Evolutionary conservation across 2,329 filamentous ascomycete genomes (phyloP), one percentile per base, ranked within the genome.

Genomic region (Colletotrichum scovillei): DNA sequence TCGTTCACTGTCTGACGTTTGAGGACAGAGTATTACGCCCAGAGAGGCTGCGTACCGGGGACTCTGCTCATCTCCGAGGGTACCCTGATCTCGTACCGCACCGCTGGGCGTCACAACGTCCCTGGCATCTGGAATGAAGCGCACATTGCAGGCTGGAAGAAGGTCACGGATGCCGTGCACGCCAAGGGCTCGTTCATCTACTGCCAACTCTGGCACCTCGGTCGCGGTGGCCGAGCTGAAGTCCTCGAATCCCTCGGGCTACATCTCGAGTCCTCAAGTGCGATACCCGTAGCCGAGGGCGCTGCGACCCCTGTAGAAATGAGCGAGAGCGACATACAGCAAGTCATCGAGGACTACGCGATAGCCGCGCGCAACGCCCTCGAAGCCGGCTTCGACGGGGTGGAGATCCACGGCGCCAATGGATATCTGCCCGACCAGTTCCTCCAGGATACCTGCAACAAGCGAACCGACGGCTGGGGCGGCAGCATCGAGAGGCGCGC

Each of bases 361-460:
- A 86, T 84, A 0, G 87, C 88, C 1, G 85, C 88, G 0, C 86
- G 86, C 73, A 86, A 89, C 32, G 88, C 93, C 0, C 79, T 94
- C 4, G 80, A 90, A 16, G 86, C 87, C 22, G 93, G 94, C 0
- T 92, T 92, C 56, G 93, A 96, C 78, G 91, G 90, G 9, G 90
- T 95, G 68, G 92, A 94, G 77, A 80, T 85, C 22, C 84, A 87
- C 76, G 86, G 80, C 4, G 88, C 88, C 3, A 90, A 91, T 74
- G 89, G 90, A 0, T 93, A 92, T 75, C 82, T 93, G 0, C 81
- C 91, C n/a, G 90, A 91, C 67, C 90, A 92, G 69, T 93, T 93
- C 80, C 84, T 89, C 0, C 88, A 85, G 24, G 83, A 86, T 14
- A 84, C 84, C 2, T 83, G 84, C 67, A 91, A 91, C 76, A 81